Percentiles rank a stretch among this genome's conserved stretches.
Evolutionary conservation across 2,329 filamentous ascomycete species (phyloP).

Genomic region (Exophiala xenobiotica): DNA sequence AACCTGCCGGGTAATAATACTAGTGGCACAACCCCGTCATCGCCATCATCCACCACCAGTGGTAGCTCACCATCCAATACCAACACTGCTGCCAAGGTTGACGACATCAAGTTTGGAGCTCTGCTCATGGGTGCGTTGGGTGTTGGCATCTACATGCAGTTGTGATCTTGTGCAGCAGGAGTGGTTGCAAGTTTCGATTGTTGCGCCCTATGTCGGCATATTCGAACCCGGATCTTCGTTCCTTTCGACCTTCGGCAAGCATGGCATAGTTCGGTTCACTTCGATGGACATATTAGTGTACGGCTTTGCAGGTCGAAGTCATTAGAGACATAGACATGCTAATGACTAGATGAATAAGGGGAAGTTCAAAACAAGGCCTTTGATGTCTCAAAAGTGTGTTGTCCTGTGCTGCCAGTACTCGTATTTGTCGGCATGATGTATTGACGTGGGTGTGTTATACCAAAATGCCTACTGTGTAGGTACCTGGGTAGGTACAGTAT

Average conservation of each 20-base stretch:
- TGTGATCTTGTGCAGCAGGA: constrained; percentile 4
- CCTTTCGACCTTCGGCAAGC: constrained; percentile 7
- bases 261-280: constrained; percentile 22
- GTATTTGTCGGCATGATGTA: no score
- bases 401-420: no score
- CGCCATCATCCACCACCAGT: constrained; percentile 14
- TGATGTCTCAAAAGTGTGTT: no score
- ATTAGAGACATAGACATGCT: constrained; percentile 13
- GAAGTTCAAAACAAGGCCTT: no score
- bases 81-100: constrained; percentile 20
- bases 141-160: constrained; percentile 22
- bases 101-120: constrained; percentile 16
- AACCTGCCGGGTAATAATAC: constrained; percentile 55
- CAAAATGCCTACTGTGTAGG: no score
- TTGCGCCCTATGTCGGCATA: no score
- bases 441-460: no score
- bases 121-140: constrained; percentile 18
- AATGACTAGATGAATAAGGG: constrained; percentile 20
- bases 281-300: constrained; percentile 25
- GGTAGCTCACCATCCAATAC: constrained; percentile 18
- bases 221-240: constrained; percentile 7
- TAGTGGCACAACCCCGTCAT: constrained; percentile 33
- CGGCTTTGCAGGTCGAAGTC: constrained; percentile 26
- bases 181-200: constrained; percentile 2
- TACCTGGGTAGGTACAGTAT: no score